Conservation (phyloP, 768 basidiomycete species). For the Rubroboletus pulcherrimus region DNA sequence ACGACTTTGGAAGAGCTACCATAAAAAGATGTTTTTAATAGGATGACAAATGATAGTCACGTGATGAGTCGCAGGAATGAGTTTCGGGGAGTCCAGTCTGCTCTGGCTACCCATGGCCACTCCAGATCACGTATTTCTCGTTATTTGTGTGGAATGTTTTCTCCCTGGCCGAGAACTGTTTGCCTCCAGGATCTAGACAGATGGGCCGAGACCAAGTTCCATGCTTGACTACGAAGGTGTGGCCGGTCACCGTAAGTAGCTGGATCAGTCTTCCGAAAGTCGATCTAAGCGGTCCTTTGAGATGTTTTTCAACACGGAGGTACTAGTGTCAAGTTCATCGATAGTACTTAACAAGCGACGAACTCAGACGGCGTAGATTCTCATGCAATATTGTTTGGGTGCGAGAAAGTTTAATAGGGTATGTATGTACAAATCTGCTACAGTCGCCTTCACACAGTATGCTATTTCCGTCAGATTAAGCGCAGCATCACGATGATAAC, state of each 20-base stretch:
- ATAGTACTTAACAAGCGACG: too few relatives aligned
- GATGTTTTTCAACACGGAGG: not conserved
- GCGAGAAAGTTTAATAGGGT: not conserved
- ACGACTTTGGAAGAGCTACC: not conserved
- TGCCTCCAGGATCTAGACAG: not conserved
- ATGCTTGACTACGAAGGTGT: not conserved
- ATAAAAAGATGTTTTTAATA: not conserved
- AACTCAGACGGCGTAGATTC: not conserved
- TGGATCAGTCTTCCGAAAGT: not conserved
- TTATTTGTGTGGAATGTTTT: not conserved
- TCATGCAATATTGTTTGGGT: too few relatives aligned
- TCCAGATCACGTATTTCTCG: not conserved
- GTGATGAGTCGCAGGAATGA: not conserved
- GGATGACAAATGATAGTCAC: not conserved
- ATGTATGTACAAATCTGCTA: not conserved
- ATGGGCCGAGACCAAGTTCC: not conserved
- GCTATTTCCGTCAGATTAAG: not conserved
- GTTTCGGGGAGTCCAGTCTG: too few relatives aligned
- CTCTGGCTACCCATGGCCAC: too few relatives aligned
- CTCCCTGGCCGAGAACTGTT: not conserved
- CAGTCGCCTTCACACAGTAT: not conserved
- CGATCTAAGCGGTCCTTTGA: not conserved
- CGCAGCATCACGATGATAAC: too few relatives aligned
- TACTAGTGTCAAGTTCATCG: too few relatives aligned
- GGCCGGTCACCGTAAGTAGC: not conserved